Evolutionary conservation across 2,329 filamentous ascomycete genomes (phyloP), one percentile per base, ranked within the genome.

Genomic region (Hymenoscyphus occultus): DNA sequence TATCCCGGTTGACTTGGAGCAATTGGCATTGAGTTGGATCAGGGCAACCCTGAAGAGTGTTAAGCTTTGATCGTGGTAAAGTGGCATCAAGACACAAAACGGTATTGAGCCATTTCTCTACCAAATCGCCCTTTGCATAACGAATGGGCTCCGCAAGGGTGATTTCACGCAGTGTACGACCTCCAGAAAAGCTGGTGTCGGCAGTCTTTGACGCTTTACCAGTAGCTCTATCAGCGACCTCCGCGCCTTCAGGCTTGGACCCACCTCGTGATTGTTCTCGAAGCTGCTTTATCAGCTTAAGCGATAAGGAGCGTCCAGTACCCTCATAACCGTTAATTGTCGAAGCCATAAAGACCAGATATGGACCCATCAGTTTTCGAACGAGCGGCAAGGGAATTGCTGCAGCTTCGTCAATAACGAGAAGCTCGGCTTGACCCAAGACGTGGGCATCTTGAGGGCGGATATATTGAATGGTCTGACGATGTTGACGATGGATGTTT

Each of bases 271-370:
- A 96, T 76, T 99, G 93, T 73, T 99, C 94, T 65, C 95, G 89
- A 31, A 99, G 86, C 78, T 99, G 94, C 77, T 98, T 96, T 69
- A 99, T 97, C 70, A 99, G 84, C 80, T 99, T 99, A 62, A 99
- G 81, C 0, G 95, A 98, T 5, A 99, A 83, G 0, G 95, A 98
- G 65, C 95, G 88, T 51, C 95, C 95, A 6, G 95, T 99, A 64
- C 95, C 95, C 80, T 99, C 95, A 76, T 99, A 99, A 65, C 95
- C 95, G 75, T 98, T 98, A 80, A 99, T 97, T 1, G 95, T 99
- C 0, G 95, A 99, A 0, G 96, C 93, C 95, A 99, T 98, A 79
- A 99, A 99, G 9, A 98, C 93, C 45, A 99, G 82, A 77, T 99
- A 99, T 14, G 94, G 94, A 0, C 95, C 95, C 86, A 99, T 93